phyloP scores from a whole-genome alignment of 805 yeast species.

The Candida easanensis region DNA sequence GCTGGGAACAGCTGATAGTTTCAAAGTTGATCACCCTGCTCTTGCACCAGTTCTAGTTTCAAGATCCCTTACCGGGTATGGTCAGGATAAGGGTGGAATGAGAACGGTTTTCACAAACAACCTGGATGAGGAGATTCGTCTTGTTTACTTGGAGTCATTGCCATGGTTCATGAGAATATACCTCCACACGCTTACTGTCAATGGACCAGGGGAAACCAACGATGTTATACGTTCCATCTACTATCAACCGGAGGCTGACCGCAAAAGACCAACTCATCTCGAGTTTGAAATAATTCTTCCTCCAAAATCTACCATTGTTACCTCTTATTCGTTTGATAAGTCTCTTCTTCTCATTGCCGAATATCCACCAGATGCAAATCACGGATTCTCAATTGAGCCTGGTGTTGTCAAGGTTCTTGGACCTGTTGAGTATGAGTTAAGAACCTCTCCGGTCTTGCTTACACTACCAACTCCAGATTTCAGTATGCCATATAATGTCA shows the following conservation, averaged over 20 bases:
- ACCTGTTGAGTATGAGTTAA: conserved; percentile 44
- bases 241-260: conserved; percentile 76
- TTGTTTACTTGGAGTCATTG: conserved; percentile 72
- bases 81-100: conserved; percentile 88
- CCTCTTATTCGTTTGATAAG: conserved; percentile 83
- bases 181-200: conserved; percentile 57
- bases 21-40: conserved; percentile 35
- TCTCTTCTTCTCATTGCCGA: conserved; percentile 80
- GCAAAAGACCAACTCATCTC: conserved; percentile 77
- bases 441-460: conserved; percentile 85
- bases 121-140: conserved; percentile 40
- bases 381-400: conserved; percentile 93
- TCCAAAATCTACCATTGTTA: conserved; percentile 51
- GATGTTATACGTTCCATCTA: conserved; percentile 48
- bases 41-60: conserved; percentile 70
- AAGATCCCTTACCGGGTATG: conserved; percentile 86
- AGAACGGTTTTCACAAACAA: conserved; percentile 78
- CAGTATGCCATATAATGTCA: conserved; percentile 97
- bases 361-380: conserved; percentile 99
- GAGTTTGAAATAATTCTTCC: conserved; percentile 71
- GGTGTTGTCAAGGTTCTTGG: conserved; percentile 67
- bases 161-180: conserved; percentile 94
- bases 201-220: conserved; percentile 27
- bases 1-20: conserved; percentile 42
- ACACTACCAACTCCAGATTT: conserved; percentile 96